Conservation (phyloP, 306 rosid species). For the Medicago ruthenica region DNA sequence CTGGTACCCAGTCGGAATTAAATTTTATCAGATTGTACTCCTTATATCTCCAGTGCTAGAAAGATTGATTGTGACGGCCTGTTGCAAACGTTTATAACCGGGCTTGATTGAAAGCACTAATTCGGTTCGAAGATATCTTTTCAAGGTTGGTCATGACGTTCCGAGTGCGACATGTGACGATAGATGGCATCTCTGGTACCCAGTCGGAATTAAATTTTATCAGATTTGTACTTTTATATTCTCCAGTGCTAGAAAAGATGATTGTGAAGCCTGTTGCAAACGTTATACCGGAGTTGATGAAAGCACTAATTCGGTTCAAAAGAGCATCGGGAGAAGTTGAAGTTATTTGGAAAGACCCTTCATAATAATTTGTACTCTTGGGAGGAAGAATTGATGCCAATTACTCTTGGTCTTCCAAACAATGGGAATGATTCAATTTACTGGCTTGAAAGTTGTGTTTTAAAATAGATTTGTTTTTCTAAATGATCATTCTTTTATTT, state of each 20-base stretch:
- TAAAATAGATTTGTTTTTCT: no score
- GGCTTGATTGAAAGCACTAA: conserved; percentile 51
- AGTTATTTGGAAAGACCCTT: conserved; percentile 40
- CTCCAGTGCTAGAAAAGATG: conserved; percentile 63
- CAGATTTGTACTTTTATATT: conserved; percentile 46
- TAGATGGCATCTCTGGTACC: conserved; percentile 42
- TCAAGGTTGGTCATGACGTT: conserved; percentile 32
- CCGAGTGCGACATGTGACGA: conserved; percentile 47
- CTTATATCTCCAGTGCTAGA: conserved; percentile 55
- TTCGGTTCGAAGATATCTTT: conserved; percentile 53
- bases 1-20: conserved; percentile 49
- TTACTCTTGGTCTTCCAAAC: no score
- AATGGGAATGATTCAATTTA: no score
- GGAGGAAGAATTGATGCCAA: no score
- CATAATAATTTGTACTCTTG: no score
- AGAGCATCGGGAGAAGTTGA: conserved; percentile 60
- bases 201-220: conserved; percentile 43
- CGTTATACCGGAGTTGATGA: conserved; percentile 45
- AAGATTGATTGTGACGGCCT: conserved; percentile 60
- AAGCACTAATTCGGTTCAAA: conserved; percentile 53
- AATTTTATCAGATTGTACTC: conserved; percentile 42
- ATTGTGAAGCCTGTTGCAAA: conserved; percentile 49
- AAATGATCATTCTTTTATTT: no score
- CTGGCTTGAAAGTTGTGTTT: no score
- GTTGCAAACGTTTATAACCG: conserved; percentile 24